Evolutionary conservation across 345 rosid genomes (phyloP), one percentile per base, ranked within the genome.

Genomic region (Toxicodendron radicans): DNA sequence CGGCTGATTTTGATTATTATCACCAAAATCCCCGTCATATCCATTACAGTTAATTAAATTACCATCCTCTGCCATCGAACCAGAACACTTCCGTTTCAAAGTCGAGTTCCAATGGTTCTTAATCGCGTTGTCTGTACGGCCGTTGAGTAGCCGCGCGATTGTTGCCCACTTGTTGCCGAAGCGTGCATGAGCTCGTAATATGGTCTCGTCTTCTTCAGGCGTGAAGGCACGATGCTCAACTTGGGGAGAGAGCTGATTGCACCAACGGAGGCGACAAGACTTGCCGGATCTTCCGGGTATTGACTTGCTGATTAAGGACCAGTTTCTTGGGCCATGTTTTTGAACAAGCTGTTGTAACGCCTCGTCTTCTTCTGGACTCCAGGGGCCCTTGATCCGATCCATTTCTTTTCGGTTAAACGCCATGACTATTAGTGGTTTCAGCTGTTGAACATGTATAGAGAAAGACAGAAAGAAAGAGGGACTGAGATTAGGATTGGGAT

Each of bases 31-130:
- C 70, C 91, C 88, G 66, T 89, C 97, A 10, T 85, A 83, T 74
- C 85, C 91, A 45, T 79, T 85, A 49, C 71, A 74, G 0, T 58
- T 78, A 13, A 69, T 78, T 20, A 76, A 71, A 59, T 71, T 76
- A 16, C 80, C 82, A 20, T 86, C 83, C 23, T 81, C 89, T 18
- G 83, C 84, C 54, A 79, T 1, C 38, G 75, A 71, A 24, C 84
- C 78, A 0, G 79, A 76, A 33, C 95, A 91, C 85, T 92, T 92
- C 16, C 99, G 76, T 82, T 95, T 94, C 0, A 94, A 85, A 45
- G 98, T 94, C 0, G 98, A 94, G 87, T 94, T 92, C 98, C 98
- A 94, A 82, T 92, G 98, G 35, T 94, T 94, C 78, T 94, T 94
- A 32, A 92, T 87, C 20, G 97, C 96, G 94, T 92, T 94, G 69